Percentiles rank a stretch among this genome's conserved stretches.
These are phyloP conservation scores for Penicillium aurantiogriseum DNA, from an alignment of 2,329 filamentous ascomycete species.

Conservation along the genomic window DNA sequence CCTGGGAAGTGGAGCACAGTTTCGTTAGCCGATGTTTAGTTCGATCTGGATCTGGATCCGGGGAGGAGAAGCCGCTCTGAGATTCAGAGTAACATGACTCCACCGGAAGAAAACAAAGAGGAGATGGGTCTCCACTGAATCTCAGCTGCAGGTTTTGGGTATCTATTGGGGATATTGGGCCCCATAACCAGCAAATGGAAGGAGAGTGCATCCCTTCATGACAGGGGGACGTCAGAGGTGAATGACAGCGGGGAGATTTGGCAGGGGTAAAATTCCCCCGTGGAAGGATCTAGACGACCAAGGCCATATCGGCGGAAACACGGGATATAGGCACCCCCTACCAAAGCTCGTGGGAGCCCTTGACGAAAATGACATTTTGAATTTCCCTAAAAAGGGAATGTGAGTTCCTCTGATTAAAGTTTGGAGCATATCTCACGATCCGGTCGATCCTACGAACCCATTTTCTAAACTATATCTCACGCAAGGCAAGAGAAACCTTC, in stretches of 20 bases:
- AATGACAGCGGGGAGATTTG: not conserved
- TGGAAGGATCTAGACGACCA: not conserved
- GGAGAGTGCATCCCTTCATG: not conserved
- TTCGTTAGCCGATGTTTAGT: conserved; percentile 11
- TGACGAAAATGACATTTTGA: not conserved
- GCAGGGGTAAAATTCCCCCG: not conserved
- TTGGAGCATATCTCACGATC: not conserved
- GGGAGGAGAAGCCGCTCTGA: not conserved
- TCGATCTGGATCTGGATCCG: conserved; percentile 8
- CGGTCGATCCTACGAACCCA: conserved; percentile 5
- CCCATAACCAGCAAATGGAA: not conserved
- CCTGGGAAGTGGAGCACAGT: conserved; percentile 1
- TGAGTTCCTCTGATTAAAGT: not conserved
- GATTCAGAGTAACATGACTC: not conserved
- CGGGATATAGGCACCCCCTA: not conserved
- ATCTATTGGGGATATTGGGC: not conserved
- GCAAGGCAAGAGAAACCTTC: not conserved
- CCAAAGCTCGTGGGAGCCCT: not conserved
- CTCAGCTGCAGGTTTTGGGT: conserved; percentile 5
- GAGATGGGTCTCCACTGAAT: not conserved
- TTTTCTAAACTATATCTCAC: not conserved
- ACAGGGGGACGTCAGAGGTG: not conserved
- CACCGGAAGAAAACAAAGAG: not conserved
- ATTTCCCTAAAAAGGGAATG: not conserved
- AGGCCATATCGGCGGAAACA: not conserved